Conservation (phyloP, 2,329 filamentous ascomycete species). For the Magnaporthiopsis poae region DNA sequence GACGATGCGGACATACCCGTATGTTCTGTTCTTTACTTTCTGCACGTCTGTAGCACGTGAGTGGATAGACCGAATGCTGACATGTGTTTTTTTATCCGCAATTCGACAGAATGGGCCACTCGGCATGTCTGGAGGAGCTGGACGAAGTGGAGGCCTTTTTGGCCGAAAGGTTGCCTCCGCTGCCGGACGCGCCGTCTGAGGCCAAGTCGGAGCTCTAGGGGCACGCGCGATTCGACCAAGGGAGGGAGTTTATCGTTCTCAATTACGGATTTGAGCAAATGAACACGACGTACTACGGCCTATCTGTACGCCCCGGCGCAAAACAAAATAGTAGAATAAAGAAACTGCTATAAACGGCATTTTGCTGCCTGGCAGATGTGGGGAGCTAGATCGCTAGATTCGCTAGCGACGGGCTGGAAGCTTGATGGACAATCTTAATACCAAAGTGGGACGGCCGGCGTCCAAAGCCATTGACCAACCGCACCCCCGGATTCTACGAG, state of each 20-base stretch:
- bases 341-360: no score
- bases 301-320: neutral
- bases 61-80: neutral
- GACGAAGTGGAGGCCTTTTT: slow-evolving; percentile 64
- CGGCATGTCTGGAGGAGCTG: slow-evolving; percentile 67
- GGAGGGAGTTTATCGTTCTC: no score
- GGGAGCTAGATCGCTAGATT: neutral
- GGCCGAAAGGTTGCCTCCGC: slow-evolving; percentile 32
- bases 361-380: neutral
- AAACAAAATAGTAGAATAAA: neutral
- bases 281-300: no score
- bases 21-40: slow-evolving; percentile 23
- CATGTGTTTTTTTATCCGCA: neutral
- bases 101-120: slow-evolving; percentile 59
- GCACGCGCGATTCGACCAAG: no score
- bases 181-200: slow-evolving; percentile 23
- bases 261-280: no score
- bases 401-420: neutral
- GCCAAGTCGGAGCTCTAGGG: slow-evolving; percentile 15
- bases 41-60: neutral
- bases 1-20: slow-evolving; percentile 67
- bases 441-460: neutral
- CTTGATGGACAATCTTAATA: neutral
- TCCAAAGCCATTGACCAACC: neutral
- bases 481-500: neutral